phyloP scores from a whole-genome alignment of 176 grass and related monocot genomes.

The Hyparrhenia diplandra region DNA sequence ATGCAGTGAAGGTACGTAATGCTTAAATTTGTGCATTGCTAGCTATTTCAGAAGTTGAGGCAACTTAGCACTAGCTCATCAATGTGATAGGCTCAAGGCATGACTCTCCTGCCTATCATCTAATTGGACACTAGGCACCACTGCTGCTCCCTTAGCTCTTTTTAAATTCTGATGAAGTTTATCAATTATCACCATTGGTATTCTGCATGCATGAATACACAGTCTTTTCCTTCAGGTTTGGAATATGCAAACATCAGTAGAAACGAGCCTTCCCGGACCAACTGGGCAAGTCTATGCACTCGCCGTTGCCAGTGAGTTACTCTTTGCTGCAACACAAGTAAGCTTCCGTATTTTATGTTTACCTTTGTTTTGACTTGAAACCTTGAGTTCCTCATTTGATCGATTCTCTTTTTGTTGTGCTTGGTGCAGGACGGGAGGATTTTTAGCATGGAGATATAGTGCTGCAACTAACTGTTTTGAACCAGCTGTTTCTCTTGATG shows the following conservation, averaged over 20 bases:
- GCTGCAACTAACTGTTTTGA: slow-evolving; percentile 67
- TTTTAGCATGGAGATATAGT: slow-evolving; percentile 87
- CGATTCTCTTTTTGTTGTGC: slow-evolving; percentile 19
- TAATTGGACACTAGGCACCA: neutral
- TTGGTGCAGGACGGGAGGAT: slow-evolving; percentile 80
- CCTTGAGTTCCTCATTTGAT: neutral
- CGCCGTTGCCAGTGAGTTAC: slow-evolving; percentile 64
- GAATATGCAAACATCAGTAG: slow-evolving; percentile 73
- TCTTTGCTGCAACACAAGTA: slow-evolving; percentile 92
- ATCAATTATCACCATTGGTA: neutral
- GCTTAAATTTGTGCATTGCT: neutral
- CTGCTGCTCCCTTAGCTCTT: neutral
- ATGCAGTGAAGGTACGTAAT: slow-evolving; percentile 70
- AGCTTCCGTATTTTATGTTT: neutral
- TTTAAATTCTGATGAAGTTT: neutral
- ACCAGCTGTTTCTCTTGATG: slow-evolving; percentile 67
- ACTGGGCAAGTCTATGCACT: slow-evolving; percentile 92
- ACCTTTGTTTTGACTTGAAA: neutral
- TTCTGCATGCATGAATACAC: neutral
- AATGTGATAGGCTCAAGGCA: neutral
- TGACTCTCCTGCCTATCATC: neutral
- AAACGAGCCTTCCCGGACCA: slow-evolving; percentile 80
- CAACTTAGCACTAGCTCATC: neutral
- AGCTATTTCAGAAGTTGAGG: neutral
- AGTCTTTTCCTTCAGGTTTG: slow-evolving; percentile 53